These are phyloP conservation scores for Phaeosphaeria sp. DNA, from an alignment of 2,329 filamentous ascomycete genomes.

Conservation along the genomic window DNA sequence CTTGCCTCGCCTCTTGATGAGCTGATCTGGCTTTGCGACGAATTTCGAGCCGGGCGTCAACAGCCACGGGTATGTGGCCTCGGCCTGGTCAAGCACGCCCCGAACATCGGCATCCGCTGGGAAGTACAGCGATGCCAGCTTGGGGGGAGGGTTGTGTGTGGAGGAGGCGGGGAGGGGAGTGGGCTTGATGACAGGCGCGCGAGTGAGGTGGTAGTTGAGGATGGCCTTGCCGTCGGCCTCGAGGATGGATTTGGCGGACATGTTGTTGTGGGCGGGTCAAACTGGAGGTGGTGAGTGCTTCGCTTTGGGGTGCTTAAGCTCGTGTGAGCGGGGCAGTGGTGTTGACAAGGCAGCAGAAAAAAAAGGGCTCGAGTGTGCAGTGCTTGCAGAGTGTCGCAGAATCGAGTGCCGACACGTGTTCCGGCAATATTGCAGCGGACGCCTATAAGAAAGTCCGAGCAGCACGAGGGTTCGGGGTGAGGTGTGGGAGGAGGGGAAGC, in stretches of 20 bases:
- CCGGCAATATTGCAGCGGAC: constrained; percentile 24
- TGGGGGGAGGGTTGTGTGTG: constrained; percentile 91
- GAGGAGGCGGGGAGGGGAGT: constrained; percentile 83
- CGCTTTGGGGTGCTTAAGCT: constrained; percentile 10
- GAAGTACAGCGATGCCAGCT: constrained; percentile 92
- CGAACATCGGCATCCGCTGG: constrained; percentile 83
- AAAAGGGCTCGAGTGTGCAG: background rate
- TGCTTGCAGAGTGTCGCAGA: background rate
- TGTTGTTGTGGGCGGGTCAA: constrained; percentile 58
- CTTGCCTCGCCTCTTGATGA: constrained; percentile 99
- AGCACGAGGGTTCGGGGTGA: constrained; percentile 21
- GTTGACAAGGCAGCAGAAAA: background rate
- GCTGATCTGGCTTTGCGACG: constrained; percentile 98
- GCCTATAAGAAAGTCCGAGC: constrained; percentile 13
- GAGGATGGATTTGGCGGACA: constrained; percentile 96
- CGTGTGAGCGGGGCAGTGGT: constrained; percentile 12
- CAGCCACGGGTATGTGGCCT: constrained; percentile 96
- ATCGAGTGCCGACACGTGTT: constrained; percentile 17
- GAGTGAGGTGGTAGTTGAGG: constrained; percentile 99
- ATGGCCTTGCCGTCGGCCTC: constrained; percentile 99
- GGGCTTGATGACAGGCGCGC: constrained; percentile 96
- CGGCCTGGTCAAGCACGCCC: constrained; percentile 90
- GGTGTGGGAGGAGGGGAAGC: constrained; percentile 26
- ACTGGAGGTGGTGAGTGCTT: constrained; percentile 34
- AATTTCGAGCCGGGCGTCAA: constrained; percentile 84